Percentiles rank a stretch among this genome's conserved stretches.
Evolutionary conservation across 305 asterid genomes (phyloP).

Genomic region (Lippia alba): DNA sequence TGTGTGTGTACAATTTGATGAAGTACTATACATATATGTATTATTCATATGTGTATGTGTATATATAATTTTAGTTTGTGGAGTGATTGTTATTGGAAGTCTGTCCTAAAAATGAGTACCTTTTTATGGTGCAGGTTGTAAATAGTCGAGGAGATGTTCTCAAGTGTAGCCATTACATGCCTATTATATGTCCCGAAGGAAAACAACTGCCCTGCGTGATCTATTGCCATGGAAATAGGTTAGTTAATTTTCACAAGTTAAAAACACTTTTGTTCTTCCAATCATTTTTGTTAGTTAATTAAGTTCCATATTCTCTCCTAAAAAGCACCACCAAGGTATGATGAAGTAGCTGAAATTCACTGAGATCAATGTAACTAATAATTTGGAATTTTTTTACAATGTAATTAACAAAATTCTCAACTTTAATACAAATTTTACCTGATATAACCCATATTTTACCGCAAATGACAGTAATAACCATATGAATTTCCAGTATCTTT

Average conservation of each 20-base stretch:
- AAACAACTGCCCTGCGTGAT: slow-evolving; percentile 80
- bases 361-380: not conserved
- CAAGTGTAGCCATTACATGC: slow-evolving; percentile 87
- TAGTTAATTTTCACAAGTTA: slow-evolving; percentile 26
- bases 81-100: not conserved
- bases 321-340: not conserved
- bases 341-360: not conserved
- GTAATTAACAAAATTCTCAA: not conserved
- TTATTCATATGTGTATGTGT: not conserved
- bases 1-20: not conserved
- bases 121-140: slow-evolving; percentile 56
- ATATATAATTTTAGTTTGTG: not conserved
- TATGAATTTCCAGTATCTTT: slow-evolving; percentile 1
- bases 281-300: not conserved
- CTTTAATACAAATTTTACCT: not conserved
- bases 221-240: slow-evolving; percentile 95
- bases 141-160: slow-evolving; percentile 73
- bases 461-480: not conserved
- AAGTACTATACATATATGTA: not conserved
- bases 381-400: not conserved
- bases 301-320: not conserved
- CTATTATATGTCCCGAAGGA: slow-evolving; percentile 65
- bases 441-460: not conserved
- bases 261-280: not conserved
- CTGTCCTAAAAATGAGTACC: not conserved